Percentiles rank a stretch among this genome's conserved stretches.
These are phyloP conservation scores for Polytrichum formosum DNA, from an alignment of 225 moss, liverwort and hornwort species.

Conservation along the genomic window DNA sequence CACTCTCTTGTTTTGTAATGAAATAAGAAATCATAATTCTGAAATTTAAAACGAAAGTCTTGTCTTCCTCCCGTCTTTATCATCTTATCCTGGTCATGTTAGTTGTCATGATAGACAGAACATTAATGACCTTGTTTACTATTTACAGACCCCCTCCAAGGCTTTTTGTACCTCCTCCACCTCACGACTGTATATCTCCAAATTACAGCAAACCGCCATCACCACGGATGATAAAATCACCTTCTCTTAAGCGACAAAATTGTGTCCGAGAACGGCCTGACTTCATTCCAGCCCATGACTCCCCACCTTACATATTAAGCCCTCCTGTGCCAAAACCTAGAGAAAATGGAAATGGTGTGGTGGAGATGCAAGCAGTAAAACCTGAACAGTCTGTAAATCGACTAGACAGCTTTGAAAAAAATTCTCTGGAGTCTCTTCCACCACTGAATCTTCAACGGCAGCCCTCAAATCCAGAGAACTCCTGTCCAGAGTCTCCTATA, in stretches of 20 bases:
- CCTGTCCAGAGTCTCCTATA: constrained; percentile 81
- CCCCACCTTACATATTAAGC: constrained; percentile 60
- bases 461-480: constrained; percentile 55
- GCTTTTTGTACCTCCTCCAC: constrained; percentile 28
- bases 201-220: constrained; percentile 38
- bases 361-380: constrained; percentile 13
- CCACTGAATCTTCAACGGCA: constrained; percentile 41
- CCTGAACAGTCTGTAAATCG: constrained; percentile 20
- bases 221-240: constrained; percentile 55
- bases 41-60: too few relatives aligned
- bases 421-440: constrained; percentile 14
- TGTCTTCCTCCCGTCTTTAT: too few relatives aligned
- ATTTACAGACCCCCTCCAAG: constrained; percentile 51
- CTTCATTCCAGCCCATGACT: constrained; percentile 53
- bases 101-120: too few relatives aligned
- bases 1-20: too few relatives aligned
- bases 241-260: constrained; percentile 56
- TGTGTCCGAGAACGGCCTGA: constrained; percentile 32
- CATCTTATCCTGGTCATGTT: too few relatives aligned
- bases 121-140: neutral
- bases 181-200: constrained; percentile 23
- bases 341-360: constrained; percentile 12
- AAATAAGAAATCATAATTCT: too few relatives aligned
- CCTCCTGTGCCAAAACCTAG: constrained; percentile 44
- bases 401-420: constrained; percentile 40